These are phyloP conservation scores for Euphorbia celastroides DNA, from an alignment of 441 rosid genomes.

Conservation along the genomic window DNA sequence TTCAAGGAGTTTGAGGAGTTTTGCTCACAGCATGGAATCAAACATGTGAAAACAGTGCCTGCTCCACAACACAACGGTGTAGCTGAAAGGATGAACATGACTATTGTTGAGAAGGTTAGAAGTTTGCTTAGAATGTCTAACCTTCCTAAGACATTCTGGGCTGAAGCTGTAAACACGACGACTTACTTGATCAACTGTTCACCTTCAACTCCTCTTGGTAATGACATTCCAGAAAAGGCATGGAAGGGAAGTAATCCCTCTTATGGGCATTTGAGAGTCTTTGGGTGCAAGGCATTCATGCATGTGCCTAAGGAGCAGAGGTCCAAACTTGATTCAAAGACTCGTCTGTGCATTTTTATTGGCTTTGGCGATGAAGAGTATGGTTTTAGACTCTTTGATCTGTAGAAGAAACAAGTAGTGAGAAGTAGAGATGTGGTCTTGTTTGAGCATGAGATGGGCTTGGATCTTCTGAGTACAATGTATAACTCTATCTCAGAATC, in stretches of 20 bases:
- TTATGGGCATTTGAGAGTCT: not conserved
- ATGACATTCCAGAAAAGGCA: not conserved
- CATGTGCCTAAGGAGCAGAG: not conserved
- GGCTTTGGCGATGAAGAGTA: not conserved
- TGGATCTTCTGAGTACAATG: not conserved
- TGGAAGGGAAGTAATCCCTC: not conserved
- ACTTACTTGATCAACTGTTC: not conserved
- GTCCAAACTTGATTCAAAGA: not conserved
- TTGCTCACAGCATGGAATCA: not conserved
- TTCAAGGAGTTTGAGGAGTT: not conserved
- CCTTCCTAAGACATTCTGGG: not conserved
- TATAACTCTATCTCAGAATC: not conserved
- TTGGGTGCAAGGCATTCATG: not conserved
- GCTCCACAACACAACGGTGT: not conserved
- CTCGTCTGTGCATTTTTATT: not conserved
- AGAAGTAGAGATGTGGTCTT: not conserved
- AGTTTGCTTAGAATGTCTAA: not conserved
- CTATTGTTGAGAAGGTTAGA: not conserved
- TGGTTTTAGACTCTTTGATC: not conserved
- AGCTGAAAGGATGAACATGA: not conserved
- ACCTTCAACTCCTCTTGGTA: not conserved
- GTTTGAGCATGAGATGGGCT: not conserved
- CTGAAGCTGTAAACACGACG: not conserved
- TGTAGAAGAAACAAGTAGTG: not conserved
- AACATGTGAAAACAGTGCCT: not conserved